phyloP scores from a whole-genome alignment of 2,329 filamentous ascomycete species.

The Sclerotinia subarctica region DNA sequence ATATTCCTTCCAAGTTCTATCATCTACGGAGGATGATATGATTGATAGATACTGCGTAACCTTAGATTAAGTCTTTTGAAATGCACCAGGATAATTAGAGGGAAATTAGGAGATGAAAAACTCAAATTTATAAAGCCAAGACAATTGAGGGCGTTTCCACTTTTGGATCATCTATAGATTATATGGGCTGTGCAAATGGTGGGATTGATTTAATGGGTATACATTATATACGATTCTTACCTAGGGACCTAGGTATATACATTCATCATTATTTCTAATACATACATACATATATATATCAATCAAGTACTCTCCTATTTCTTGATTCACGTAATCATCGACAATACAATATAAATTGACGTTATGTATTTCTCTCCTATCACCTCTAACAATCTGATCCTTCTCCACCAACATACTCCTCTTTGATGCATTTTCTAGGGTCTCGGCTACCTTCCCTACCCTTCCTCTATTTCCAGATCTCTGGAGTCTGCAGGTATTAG shows the following conservation, averaged over 20 bases:
- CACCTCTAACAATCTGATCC: background rate
- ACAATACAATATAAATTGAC: background rate
- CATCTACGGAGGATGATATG: too few species aligned
- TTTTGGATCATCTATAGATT: background rate
- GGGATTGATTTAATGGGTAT: too few species aligned
- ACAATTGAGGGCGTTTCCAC: background rate
- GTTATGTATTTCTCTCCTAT: background rate
- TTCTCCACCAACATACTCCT: background rate
- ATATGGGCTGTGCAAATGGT: slow-evolving; percentile 1
- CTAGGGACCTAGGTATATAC: too few species aligned
- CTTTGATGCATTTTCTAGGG: background rate
- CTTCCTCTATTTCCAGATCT: background rate
- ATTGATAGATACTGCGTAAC: too few species aligned
- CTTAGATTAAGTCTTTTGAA: too few species aligned
- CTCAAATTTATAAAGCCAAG: background rate
- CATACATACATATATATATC: too few species aligned
- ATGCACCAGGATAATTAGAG: background rate
- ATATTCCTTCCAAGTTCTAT: too few species aligned
- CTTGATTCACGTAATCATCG: too few species aligned
- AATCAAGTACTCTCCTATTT: background rate
- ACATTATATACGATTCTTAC: too few species aligned
- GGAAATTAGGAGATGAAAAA: background rate
- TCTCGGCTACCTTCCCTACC: background rate
- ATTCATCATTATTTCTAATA: too few species aligned
- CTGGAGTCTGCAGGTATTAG: background rate